Conservation (phyloP, 306 rosid species). For the Rubus parviflorus region DNA sequence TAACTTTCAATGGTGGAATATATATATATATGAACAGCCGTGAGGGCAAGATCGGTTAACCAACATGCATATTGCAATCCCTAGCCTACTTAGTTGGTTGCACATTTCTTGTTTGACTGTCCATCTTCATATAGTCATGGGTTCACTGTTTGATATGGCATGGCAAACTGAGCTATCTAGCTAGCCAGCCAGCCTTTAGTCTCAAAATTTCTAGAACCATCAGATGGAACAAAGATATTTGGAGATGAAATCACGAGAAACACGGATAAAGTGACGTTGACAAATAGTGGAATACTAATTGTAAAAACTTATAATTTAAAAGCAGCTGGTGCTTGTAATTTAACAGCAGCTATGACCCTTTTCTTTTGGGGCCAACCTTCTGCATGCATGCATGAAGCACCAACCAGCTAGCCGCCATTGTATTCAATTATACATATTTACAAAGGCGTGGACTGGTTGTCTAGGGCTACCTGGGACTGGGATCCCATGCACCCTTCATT, state of each 20-base stretch:
- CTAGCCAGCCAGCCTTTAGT: too few relatives aligned
- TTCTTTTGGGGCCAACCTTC: not conserved
- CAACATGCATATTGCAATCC: not conserved
- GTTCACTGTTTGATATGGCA: not conserved
- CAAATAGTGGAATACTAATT: not conserved
- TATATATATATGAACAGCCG: too few relatives aligned
- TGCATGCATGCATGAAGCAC: not conserved
- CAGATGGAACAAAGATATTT: not conserved
- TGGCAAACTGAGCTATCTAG: not conserved
- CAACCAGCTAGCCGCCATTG: not conserved
- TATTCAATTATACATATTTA: too few relatives aligned
- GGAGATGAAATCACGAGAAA: not conserved
- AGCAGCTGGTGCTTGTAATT: not conserved
- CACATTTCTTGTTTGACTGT: not conserved
- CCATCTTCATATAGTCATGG: not conserved
- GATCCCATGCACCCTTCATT: not conserved
- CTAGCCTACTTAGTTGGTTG: too few relatives aligned
- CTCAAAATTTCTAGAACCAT: not conserved
- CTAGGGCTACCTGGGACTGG: not conserved
- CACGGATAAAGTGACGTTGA: not conserved
- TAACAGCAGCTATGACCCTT: not conserved
- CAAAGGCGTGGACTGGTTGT: not conserved
- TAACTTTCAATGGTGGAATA: not conserved
- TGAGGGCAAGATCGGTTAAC: not conserved
- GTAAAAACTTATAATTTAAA: too few relatives aligned